phyloP scores from a whole-genome alignment of 805 yeast genomes.

The Starmerella davenportii region DNA sequence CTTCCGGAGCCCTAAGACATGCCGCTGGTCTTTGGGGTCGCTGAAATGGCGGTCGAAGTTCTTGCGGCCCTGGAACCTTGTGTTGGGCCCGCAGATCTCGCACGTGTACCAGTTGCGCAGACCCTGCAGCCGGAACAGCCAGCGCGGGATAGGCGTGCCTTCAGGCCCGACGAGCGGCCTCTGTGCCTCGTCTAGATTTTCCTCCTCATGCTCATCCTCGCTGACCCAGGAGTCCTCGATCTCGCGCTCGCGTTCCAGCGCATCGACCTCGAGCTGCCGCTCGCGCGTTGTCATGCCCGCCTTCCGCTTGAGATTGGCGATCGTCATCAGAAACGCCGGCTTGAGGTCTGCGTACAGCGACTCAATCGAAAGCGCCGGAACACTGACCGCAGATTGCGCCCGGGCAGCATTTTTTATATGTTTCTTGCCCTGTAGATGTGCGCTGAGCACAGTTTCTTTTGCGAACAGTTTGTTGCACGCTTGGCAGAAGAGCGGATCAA shows the following conservation, averaged over 20 bases:
- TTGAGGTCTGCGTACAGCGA: constrained; percentile 19
- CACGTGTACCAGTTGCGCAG: constrained; percentile 53
- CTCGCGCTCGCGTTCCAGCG: constrained; percentile 22
- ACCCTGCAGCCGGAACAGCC: constrained; percentile 86
- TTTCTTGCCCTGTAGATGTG: constrained; percentile 57
- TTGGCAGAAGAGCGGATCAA: constrained; percentile 32
- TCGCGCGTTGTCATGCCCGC: constrained; percentile 57
- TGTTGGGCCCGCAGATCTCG: constrained; percentile 65
- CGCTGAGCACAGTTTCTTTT: constrained; percentile 43
- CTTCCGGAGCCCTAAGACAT: constrained; percentile 52
- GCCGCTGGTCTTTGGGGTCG: constrained; percentile 33
- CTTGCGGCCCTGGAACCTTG: constrained; percentile 51
- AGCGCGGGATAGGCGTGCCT: constrained; percentile 80
- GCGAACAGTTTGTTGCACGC: constrained; percentile 49
- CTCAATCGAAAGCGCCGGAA: constrained; percentile 26
- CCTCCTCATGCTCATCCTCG: constrained; percentile 17
- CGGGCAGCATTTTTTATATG: too few species aligned
- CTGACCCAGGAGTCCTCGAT: constrained; percentile 13
- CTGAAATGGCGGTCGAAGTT: constrained; percentile 58
- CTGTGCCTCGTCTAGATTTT: constrained; percentile 29
- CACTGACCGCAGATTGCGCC: too few species aligned
- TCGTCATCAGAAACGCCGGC: constrained; percentile 33
- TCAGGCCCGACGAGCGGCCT: constrained; percentile 70
- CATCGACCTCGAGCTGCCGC: constrained; percentile 35
- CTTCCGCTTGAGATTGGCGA: constrained; percentile 43